A percentile compares a stretch with the other conserved stretches of the same genome.
Evolutionary conservation across 2,329 filamentous ascomycete species (phyloP).

Genomic region (Fusarium annulatum): DNA sequence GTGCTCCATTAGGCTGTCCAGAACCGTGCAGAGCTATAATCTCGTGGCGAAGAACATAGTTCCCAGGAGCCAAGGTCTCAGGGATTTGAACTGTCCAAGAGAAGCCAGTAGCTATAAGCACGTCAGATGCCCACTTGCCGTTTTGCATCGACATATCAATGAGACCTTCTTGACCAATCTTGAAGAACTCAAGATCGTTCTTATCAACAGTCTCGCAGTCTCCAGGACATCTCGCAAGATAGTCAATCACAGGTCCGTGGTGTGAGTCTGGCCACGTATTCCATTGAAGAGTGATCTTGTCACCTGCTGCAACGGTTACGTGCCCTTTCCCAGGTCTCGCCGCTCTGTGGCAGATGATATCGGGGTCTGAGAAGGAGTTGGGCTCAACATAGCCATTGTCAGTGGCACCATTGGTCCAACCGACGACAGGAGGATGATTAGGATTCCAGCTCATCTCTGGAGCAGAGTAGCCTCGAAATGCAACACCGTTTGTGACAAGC

Average conservation of each 20-base stretch:
- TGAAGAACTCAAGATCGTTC: conserved; percentile 67
- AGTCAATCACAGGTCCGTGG: conserved; percentile 69
- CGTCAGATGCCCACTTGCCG: conserved; percentile 50
- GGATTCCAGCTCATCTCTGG: conserved; percentile 41
- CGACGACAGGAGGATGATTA: conserved; percentile 33
- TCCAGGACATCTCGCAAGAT: conserved; percentile 69
- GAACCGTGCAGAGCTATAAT: conserved; percentile 63
- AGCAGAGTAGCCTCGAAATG: conserved; percentile 39
- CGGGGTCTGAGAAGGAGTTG: conserved; percentile 51
- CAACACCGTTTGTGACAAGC: conserved; percentile 39
- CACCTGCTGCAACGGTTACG: conserved; percentile 54
- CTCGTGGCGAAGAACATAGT: conserved; percentile 64
- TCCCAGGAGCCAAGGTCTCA: conserved; percentile 47
- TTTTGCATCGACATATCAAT: conserved; percentile 58
- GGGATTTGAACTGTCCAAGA: conserved; percentile 51
- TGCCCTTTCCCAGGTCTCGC: conserved; percentile 52
- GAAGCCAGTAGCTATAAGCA: conserved; percentile 56
- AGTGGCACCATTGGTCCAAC: conserved; percentile 38
- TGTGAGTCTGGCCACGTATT: conserved; percentile 56
- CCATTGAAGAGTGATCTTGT: conserved; percentile 56
- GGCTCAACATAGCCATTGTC: conserved; percentile 64
- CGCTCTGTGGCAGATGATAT: conserved; percentile 61
- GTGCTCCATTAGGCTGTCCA: conserved; percentile 57
- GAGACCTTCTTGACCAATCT: conserved; percentile 69
- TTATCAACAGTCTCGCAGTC: conserved; percentile 67